phyloP scores from a whole-genome alignment of 2,329 filamentous ascomycete genomes.

The Fusarium sp. region DNA sequence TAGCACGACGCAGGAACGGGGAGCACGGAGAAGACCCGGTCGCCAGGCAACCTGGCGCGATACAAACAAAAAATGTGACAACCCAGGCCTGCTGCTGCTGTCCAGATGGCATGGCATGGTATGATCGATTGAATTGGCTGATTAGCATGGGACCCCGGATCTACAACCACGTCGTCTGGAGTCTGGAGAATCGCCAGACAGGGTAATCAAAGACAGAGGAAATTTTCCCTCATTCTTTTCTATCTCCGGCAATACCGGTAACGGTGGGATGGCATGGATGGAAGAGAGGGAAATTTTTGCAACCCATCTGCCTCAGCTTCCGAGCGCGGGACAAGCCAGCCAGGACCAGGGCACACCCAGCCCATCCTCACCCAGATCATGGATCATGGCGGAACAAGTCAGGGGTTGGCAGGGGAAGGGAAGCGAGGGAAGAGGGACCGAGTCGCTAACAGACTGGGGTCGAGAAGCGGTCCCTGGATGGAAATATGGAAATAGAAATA shows the following conservation, averaged over 20 bases:
- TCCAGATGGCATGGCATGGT: constrained; percentile 18
- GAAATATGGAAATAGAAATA: constrained; percentile 25
- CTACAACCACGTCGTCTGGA: constrained; percentile 26
- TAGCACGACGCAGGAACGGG: constrained; percentile 27
- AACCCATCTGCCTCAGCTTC: constrained; percentile 6
- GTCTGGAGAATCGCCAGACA: constrained; percentile 21
- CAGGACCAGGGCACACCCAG: constrained; percentile 20
- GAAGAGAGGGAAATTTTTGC: constrained; percentile 17
- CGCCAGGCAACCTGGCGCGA: constrained; percentile 21
- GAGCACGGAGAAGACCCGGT: constrained; percentile 26
- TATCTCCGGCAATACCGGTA: constrained; percentile 10
- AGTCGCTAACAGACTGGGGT: constrained; percentile 18
- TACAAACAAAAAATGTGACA: constrained; percentile 19
- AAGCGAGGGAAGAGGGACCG: constrained; percentile 1
- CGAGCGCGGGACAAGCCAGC: constrained; percentile 21
- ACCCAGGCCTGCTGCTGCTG: background rate
- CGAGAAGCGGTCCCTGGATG: background rate
- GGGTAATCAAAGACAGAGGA: constrained; percentile 10
- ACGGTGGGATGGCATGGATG: constrained; percentile 3
- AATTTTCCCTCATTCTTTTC: background rate
- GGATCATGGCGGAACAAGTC: constrained; percentile 16
- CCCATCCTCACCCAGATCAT: constrained; percentile 22
- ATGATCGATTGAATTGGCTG: constrained; percentile 37
- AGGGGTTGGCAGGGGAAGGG: constrained; percentile 21
- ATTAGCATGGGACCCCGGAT: constrained; percentile 41